Evolutionary conservation across 2,329 filamentous ascomycete species (phyloP).

Genomic region (Cordyceps militaris): DNA sequence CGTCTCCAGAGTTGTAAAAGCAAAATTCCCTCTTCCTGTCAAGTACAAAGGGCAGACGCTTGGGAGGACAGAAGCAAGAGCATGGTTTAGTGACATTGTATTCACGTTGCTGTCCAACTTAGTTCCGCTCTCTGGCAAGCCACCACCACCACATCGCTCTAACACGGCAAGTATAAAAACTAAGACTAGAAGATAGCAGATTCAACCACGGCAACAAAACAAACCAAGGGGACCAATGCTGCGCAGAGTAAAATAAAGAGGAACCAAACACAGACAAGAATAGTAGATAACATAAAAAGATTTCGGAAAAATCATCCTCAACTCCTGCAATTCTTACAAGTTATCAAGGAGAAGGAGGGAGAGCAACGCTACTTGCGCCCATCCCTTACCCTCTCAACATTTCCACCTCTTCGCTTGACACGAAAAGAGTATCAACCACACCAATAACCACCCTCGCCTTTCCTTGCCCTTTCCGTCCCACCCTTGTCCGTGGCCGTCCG

Average conservation of each 20-base stretch:
- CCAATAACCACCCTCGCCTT: background rate
- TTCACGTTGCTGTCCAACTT: constrained; percentile 14
- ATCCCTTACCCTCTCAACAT: background rate
- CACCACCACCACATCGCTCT: constrained; percentile 1
- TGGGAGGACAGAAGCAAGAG: background rate
- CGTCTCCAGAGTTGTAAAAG: background rate
- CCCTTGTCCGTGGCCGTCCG: constrained; percentile 1
- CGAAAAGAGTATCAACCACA: constrained; percentile 1
- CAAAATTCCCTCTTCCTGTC: background rate
- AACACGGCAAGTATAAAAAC: constrained; percentile 9
- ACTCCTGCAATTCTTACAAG: constrained; percentile 15
- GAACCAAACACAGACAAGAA: background rate
- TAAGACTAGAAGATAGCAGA: constrained; percentile 5
- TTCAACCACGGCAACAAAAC: constrained; percentile 2
- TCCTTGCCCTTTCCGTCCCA: background rate
- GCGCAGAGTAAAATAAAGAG: constrained; percentile 11
- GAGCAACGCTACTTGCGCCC: background rate
- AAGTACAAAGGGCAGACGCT: background rate
- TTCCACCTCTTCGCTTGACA: constrained; percentile 1
- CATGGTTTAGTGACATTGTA: constrained; percentile 9
- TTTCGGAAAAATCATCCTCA: constrained; percentile 12
- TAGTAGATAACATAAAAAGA: constrained; percentile 1
- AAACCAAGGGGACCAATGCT: constrained; percentile 10
- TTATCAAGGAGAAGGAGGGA: background rate
- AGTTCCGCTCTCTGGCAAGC: constrained; percentile 4